These are phyloP conservation scores for Diaporthe australafricana DNA, from an alignment of 2,329 filamentous ascomycete genomes.

Conservation along the genomic window DNA sequence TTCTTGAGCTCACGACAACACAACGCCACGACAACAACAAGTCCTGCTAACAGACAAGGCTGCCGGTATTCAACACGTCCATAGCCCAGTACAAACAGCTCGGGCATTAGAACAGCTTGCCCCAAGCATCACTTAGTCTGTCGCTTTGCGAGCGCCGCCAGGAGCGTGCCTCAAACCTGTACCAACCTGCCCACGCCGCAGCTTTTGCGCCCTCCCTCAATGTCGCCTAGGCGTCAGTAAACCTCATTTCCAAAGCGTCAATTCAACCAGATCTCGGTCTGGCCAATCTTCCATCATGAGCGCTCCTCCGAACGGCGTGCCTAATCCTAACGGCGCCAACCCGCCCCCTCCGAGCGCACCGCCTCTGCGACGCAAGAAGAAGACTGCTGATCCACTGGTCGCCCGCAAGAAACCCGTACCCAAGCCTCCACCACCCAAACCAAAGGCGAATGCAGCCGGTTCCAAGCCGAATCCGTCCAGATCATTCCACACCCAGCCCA, in stretches of 20 bases:
- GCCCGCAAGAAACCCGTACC: slow-evolving; percentile 65
- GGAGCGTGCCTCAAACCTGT: slow-evolving; percentile 17
- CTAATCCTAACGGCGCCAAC: slow-evolving; percentile 40
- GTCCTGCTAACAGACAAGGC: background rate
- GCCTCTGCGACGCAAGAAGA: slow-evolving; percentile 57
- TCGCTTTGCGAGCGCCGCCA: background rate
- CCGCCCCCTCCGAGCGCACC: slow-evolving; percentile 42
- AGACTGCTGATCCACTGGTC: slow-evolving; percentile 71
- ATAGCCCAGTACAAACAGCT: too few relatives aligned
- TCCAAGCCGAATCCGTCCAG: slow-evolving; percentile 41
- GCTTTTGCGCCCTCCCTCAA: slow-evolving; percentile 9
- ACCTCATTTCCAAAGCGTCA: background rate
- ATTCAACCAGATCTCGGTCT: background rate
- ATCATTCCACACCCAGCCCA: slow-evolving; percentile 34
- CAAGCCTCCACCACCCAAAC: slow-evolving; percentile 47
- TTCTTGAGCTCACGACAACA: background rate
- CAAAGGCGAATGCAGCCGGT: slow-evolving; percentile 43
- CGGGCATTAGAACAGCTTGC: background rate
- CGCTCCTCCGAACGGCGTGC: slow-evolving; percentile 51
- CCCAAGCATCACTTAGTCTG: background rate
- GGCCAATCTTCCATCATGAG: slow-evolving; percentile 53
- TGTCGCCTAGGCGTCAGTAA: background rate
- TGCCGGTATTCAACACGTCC: too few relatives aligned
- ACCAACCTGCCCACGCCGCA: background rate
- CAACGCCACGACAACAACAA: background rate